Base-by-base conservation (phyloP, 2,329 filamentous ascomycete genomes). In the Aspergillus novoparasiticus region DNA sequence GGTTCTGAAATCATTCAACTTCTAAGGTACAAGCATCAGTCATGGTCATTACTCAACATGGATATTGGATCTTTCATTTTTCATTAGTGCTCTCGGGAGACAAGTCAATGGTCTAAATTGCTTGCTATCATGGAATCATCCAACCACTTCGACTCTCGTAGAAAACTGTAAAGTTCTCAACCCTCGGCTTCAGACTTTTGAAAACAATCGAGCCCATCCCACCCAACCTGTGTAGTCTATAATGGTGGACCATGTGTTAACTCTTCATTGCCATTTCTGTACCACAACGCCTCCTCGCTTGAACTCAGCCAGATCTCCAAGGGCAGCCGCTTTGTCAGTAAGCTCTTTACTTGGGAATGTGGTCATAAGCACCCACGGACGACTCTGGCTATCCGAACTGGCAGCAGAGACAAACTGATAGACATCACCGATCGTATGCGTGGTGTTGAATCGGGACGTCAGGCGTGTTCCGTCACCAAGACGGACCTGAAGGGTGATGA, bases 301-400 rank as follows among this genome's bases (percentile, higher is more conserved):
- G 69, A 83, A 83, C 50, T 84, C 82, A 6, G 81, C 68, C 56
- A 84, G 69, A 21, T 84, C 82, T 2, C 79, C 81, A 30, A 84
- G 73, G 10, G 74, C 73, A 28, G 75, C 73, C 6, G 74, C 71
- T 75, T 85, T 85, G 69, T 90, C 87, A 19, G 76, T 83, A 45
- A 89, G 76, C 71, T 89, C 87, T 68, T 85, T 88, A 62, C 82
- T 87, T 0, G 87, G 87, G 73, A 90, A 89, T 0, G 87, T 89
- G 6, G 87, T 89, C 84, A 89, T 88, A 63, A 90, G 76, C 4
- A 84, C 85, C 77, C 85, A 90, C 4, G 80, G 68, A 39, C 87
- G 81, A 64, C 78, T 72, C 59, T 78, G 76, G 65, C 82, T 84
- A 16, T 77, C 75, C 0, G 85, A 74, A 54, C 82, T 86, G 6